Evolutionary conservation across 2,329 filamentous ascomycete species (phyloP), one percentile per base, ranked within the genome.

Genomic region (Pyrenophora seminiperda): DNA sequence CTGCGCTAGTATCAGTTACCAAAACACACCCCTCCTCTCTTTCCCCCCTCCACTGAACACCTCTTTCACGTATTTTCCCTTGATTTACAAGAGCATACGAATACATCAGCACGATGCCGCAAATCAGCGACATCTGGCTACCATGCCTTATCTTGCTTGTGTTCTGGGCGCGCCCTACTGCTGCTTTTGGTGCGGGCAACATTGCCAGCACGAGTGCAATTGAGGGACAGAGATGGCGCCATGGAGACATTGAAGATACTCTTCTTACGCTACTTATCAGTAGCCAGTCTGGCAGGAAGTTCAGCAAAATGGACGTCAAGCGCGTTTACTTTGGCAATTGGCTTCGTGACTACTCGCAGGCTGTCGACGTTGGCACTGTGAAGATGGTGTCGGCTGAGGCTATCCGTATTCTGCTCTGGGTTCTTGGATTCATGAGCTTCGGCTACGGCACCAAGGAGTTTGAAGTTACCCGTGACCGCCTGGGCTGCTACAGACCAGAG

Each of bases 271-370:
- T 96, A 20, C 75, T 86, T 38, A 83, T 88, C 70, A 83, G 85
- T 34, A 80, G 81, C 53, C 80, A 81, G 32, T 79, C 81, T 30
- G 84, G 83, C 56, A 91, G 92, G 79, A 95, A 92, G 68, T 96
- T 96, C 76, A 85, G 83, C 78, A 94, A 94, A 77, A 83, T 96
- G 67, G 88, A 87, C 68, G 89, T 96, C 56, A 89, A 92, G 58
- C 85, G 91, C 54, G 89, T 95, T 57, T 97, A 97, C 78, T 97
- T 97, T 77, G 92, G 92, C 58, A 97, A 96, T 78, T 96, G 92
- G 92, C 83, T 96, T 27, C 84, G 85, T 47, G 92, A 97, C 75
- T 97, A 97, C 75, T 94, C 89, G 44, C 92, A 97, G 75, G 92
- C 91, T 54, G 89, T 96, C 64, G 92, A 97, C 73, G 90, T 96